phyloP scores from a whole-genome alignment of 2,329 filamentous ascomycete species.

The Fusarium sp. region DNA sequence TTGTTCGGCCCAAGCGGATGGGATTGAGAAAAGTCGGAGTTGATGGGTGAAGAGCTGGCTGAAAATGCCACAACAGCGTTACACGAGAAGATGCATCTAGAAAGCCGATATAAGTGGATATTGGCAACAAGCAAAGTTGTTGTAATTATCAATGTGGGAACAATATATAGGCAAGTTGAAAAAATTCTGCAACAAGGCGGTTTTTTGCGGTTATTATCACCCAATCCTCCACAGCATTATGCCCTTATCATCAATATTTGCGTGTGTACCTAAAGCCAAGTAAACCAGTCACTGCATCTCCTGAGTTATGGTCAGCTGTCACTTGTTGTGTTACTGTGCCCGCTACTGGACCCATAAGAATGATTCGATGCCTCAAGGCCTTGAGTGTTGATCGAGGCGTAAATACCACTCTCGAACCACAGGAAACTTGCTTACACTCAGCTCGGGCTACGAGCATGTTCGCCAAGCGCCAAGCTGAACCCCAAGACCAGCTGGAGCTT shows the following conservation, averaged over 20 bases:
- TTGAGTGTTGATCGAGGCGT: not conserved
- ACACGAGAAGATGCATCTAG: constrained; percentile 11
- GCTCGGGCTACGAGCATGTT: not conserved
- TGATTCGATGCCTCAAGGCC: not conserved
- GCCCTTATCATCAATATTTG: constrained; percentile 1
- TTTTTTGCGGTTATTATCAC: not conserved
- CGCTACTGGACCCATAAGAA: not conserved
- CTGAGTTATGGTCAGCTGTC: constrained; percentile 18
- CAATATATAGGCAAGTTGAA: not conserved
- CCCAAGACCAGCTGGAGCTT: constrained; percentile 2
- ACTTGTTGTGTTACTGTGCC: not conserved
- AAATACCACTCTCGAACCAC: not conserved
- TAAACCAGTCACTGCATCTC: constrained; percentile 3
- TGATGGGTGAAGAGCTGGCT: not conserved
- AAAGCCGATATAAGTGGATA: not conserved
- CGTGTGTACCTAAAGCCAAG: constrained; percentile 6
- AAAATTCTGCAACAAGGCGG: constrained; percentile 24
- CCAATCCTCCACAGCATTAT: not conserved
- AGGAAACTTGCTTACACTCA: constrained; percentile 3
- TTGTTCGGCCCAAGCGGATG: not conserved
- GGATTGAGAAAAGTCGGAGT: not conserved
- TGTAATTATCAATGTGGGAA: not conserved
- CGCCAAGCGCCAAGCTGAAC: constrained; percentile 6
- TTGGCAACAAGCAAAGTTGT: constrained; percentile 1
- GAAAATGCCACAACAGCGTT: not conserved